Evolutionary conservation across 2,329 filamentous ascomycete genomes (phyloP), one percentile per base, ranked within the genome.

Genomic region (Septoria petroselini): DNA sequence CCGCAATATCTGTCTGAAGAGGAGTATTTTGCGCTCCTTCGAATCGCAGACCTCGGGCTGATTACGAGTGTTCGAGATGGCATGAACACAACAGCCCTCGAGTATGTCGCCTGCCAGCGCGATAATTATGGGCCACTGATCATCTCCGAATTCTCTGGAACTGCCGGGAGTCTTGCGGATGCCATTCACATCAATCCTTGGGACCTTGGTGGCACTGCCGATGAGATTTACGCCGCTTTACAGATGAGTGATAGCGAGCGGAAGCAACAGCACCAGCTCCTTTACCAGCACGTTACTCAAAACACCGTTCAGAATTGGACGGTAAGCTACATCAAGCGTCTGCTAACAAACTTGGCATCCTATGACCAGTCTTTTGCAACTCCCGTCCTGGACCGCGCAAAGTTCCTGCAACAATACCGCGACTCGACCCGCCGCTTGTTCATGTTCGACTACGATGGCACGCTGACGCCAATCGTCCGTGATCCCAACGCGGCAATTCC

Each of bases 391-490:
- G 90, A 97, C 66, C 83, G 84, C 29, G 76, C 82, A 3, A 76
- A 82, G 55, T 71, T 96, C 58, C 74, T 95, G 30, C 73, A 78
- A 47, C 84, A 84, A 53, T 97, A 96, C 70, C 81, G 83, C 53
- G 74, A 79, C 31, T 83, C 89, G 3, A 80, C 80, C 55, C 88
- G 87, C 70, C 83, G 93, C 8, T 76, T 98, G 2, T 95, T 97
- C 75, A 91, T 98, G 88, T 96, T 97, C 66, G 93, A 98, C 72
- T 98, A 98, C 64, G 93, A 98, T 67, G 93, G 93, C 40, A 98
- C 93, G 0, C 79, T 98, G 47, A 97, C 93, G 3, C 88, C 91
- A 0, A 97, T 98, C 62, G 93, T 97, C 48, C 85, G 86, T 60
- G 90, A 97, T 64, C 93, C 93, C 1, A 84, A 86, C 58, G 84